These are phyloP conservation scores for Articulospora tetracladia DNA, from an alignment of 495 filamentous ascomycete genomes.

Conservation along the genomic window DNA sequence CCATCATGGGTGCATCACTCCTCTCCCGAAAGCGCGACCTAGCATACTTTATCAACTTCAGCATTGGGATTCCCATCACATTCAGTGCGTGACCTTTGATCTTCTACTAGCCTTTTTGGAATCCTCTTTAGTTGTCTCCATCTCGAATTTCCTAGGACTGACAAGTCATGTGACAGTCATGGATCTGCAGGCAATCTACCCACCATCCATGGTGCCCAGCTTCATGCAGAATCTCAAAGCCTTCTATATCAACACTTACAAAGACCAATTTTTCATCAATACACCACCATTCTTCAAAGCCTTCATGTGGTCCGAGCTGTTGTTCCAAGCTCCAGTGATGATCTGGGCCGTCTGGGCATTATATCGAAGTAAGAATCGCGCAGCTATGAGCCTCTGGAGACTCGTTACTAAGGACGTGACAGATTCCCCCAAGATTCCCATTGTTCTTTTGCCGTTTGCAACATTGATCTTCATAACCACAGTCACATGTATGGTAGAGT, in stretches of 20 bases:
- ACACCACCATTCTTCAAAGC: constrained; percentile 66
- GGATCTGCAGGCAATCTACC: constrained; percentile 65
- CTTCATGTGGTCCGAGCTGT: constrained; percentile 65
- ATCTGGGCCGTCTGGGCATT: constrained; percentile 59
- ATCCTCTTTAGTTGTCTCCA: neutral
- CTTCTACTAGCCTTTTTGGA: neutral
- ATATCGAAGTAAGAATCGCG: constrained; percentile 39
- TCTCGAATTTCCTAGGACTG: neutral
- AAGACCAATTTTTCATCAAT: constrained; percentile 71
- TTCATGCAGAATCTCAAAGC: constrained; percentile 47
- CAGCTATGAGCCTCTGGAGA: too few relatives aligned
- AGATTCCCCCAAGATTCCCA: constrained; percentile 57
- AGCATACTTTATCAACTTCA: constrained; percentile 67
- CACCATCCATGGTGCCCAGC: constrained; percentile 44
- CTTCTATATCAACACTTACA: constrained; percentile 64
- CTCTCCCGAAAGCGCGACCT: constrained; percentile 36
- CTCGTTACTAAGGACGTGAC: neutral
- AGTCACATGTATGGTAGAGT: constrained; percentile 58
- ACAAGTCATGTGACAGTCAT: constrained; percentile 41
- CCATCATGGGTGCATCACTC: constrained; percentile 17
- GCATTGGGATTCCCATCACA: constrained; percentile 62
- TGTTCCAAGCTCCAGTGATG: constrained; percentile 65
- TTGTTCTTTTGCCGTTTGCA: constrained; percentile 67
- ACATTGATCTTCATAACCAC: constrained; percentile 71
- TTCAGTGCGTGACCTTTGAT: constrained; percentile 45